Percentiles rank a stretch among this genome's conserved stretches.
These are phyloP conservation scores for Neurospora sp. DNA, from an alignment of 2,329 filamentous ascomycete genomes.

Conservation along the genomic window DNA sequence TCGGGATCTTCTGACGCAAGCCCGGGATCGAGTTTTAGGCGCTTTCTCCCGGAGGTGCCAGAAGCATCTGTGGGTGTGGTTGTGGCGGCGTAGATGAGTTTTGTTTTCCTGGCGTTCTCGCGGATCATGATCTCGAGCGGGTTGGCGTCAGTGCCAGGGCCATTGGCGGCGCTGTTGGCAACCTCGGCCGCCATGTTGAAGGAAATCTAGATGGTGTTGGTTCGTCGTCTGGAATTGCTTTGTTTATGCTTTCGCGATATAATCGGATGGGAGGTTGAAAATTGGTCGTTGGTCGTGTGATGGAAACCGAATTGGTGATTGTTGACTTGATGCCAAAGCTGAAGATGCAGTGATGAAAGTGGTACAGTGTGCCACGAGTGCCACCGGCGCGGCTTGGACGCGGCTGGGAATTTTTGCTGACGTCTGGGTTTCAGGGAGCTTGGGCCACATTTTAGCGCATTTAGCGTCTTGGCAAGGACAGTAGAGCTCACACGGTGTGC, in stretches of 20 bases:
- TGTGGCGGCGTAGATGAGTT: slow-evolving; percentile 28
- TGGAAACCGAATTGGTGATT: neutral
- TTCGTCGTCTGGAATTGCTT: neutral
- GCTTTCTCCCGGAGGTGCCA: slow-evolving; percentile 19
- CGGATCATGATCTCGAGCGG: slow-evolving; percentile 28
- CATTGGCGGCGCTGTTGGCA: slow-evolving; percentile 15
- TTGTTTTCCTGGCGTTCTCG: slow-evolving; percentile 31
- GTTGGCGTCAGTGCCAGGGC: slow-evolving; percentile 12
- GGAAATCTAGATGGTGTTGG: neutral
- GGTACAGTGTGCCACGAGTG: neutral
- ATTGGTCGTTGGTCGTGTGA: neutral
- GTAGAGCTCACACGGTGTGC: slow-evolving; percentile 9
- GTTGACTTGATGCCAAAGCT: neutral
- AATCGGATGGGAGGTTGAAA: neutral
- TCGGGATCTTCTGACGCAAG: slow-evolving; percentile 30
- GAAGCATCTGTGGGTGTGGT: slow-evolving; percentile 2
- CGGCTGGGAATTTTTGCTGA: neutral
- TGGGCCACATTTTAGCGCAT: slow-evolving; percentile 5
- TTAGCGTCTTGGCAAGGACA: neutral
- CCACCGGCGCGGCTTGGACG: neutral
- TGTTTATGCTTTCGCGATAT: neutral
- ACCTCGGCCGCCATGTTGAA: slow-evolving; percentile 21
- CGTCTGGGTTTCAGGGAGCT: slow-evolving; percentile 4
- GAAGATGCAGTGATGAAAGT: neutral
- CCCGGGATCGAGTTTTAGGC: slow-evolving; percentile 24